Evolutionary conservation across 768 basidiomycete species (phyloP), one percentile per base, ranked within the genome.

Genomic region (Xerocomellus chrysenteron): DNA sequence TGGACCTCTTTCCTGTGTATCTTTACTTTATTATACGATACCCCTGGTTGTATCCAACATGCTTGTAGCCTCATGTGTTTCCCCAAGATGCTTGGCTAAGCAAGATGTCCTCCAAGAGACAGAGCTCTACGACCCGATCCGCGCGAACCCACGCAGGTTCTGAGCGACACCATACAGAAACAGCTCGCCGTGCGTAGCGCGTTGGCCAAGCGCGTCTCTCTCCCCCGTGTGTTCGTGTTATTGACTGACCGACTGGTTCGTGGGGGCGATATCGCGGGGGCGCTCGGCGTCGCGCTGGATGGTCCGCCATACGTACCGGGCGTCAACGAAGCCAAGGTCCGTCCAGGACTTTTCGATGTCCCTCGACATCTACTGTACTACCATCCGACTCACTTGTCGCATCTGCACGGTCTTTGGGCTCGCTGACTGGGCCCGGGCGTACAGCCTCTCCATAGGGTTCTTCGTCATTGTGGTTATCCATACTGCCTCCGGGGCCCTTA

Each of bases 241-340:
- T 19, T 39, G 4, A 28, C 26, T 36, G 13, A 49, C 28, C 21
- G 55, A 35, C n/a, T 40, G 6, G 5, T 21, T 39, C 51, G 57
- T 62, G 95, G 94, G 73, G 85, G 86, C 26, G 93, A 98, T 66
- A 84, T 85, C 26, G 68, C 79, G 2, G 87, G 86, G 0, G 93
- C 94, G 0, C 75, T 98, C 36, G 79, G 75, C 28, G 76, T 79
- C 11, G 84, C 88, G 17, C 79, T 97, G 7, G 85, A 91, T 13
- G 82, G 84, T 58, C 83, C 91, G 35, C 95, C 96, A n/a, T 97
- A 91, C 65, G 96, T 94, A 0, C 85, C 85, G 5, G 82, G 84
- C 58, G 84, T 89, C 21, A 92, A 93, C 47, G 91, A 95, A 54
- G 95, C 95, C 52, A 97, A 96, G 82, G 96, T 94, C 0, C 13